Conservation (phyloP, 345 rosid genomes). For the Salix purpurea region DNA sequence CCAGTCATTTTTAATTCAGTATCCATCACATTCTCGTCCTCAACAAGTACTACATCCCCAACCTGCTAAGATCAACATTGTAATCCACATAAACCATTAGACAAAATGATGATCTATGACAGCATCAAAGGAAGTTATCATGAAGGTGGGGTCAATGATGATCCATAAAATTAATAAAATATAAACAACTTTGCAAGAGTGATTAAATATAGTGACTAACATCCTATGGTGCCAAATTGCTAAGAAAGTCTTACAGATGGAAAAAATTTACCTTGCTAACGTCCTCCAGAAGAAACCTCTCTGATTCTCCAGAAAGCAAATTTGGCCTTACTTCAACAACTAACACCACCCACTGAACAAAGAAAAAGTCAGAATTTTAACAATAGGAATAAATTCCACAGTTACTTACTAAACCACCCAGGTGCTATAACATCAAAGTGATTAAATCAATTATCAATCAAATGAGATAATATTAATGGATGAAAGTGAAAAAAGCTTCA, state of each 20-base stretch:
- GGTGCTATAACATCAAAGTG: no score
- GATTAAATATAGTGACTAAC: no score
- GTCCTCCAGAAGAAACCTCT: conserved; percentile 64
- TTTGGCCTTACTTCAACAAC: conserved; percentile 75
- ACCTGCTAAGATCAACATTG: conserved; percentile 39
- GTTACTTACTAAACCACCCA: neutral
- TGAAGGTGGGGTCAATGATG: neutral
- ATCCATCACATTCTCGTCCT: conserved; percentile 57
- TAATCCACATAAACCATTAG: neutral
- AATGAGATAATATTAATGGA: no score
- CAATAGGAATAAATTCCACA: neutral
- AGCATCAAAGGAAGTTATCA: neutral
- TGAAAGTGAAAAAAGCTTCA: no score
- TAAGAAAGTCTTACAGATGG: neutral
- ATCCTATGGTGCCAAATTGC: no score
- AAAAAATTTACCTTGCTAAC: conserved; percentile 42
- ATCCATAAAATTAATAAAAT: neutral
- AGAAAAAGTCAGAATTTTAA: neutral
- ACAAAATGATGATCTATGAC: neutral
- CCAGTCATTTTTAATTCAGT: conserved; percentile 59
- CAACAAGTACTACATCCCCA: conserved; percentile 82
- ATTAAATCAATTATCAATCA: no score
- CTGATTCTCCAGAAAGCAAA: conserved; percentile 81
- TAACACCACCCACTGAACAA: conserved; percentile 61
- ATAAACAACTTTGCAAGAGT: neutral